Evolutionary conservation across 2,329 filamentous ascomycete species (phyloP).

Genomic region (Sordariomycetes sp.): DNA sequence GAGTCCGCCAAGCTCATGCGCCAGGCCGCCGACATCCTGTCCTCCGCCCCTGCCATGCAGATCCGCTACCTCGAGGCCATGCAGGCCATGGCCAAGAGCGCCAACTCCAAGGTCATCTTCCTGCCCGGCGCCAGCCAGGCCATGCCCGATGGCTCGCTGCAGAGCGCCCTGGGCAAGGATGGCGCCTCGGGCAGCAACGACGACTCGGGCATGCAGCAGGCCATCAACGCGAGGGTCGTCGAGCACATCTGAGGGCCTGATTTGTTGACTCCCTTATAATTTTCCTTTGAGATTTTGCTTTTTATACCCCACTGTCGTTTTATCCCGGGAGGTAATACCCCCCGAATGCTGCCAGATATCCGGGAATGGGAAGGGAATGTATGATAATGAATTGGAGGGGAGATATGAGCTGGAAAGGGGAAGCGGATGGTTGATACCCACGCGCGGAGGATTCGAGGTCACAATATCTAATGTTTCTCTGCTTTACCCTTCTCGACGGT

Average conservation of each 20-base stretch:
- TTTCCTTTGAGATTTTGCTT: background rate
- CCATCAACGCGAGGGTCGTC: constrained; percentile 70
- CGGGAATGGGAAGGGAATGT: background rate
- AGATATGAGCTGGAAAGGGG: background rate
- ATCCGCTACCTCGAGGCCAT: constrained; percentile 97
- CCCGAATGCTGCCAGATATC: background rate
- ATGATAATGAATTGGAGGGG: background rate
- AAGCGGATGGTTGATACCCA: background rate
- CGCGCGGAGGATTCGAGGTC: too few species aligned
- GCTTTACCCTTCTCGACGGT: background rate
- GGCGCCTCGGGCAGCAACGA: constrained; percentile 36
- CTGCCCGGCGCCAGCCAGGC: constrained; percentile 50
- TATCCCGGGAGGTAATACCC: background rate
- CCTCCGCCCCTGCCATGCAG: constrained; percentile 91
- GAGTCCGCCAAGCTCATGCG: constrained; percentile 91
- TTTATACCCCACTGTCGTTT: background rate
- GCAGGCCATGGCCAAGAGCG: constrained; percentile 95
- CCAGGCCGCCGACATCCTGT: constrained; percentile 87
- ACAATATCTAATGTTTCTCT: background rate
- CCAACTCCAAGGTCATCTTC: constrained; percentile 84
- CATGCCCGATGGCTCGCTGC: constrained; percentile 35
- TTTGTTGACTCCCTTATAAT: background rate
- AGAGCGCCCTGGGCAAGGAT: constrained; percentile 18
- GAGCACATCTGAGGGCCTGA: constrained; percentile 61
- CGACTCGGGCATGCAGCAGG: constrained; percentile 60